These are phyloP conservation scores for Penicillium macrosclerotiorum DNA, from an alignment of 495 filamentous ascomycete species.

Conservation along the genomic window DNA sequence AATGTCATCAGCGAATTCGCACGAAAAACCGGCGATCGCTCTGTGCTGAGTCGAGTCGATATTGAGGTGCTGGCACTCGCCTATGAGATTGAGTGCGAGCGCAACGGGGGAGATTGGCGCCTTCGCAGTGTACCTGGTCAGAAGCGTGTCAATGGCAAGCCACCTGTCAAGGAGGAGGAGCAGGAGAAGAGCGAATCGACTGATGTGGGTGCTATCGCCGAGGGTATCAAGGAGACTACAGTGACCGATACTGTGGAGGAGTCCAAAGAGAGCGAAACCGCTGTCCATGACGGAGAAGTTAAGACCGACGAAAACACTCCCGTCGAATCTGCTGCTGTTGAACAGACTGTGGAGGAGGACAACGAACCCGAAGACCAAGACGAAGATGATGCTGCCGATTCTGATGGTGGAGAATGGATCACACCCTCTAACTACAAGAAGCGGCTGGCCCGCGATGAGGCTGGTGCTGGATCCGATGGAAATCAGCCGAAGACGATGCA, in stretches of 20 bases:
- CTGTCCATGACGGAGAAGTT: slow-evolving; percentile 8
- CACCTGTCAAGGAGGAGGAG: slow-evolving; percentile 47
- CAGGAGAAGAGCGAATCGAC: slow-evolving; percentile 26
- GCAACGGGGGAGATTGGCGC: slow-evolving; percentile 80
- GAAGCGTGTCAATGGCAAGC: slow-evolving; percentile 69
- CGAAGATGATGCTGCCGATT: slow-evolving; percentile 52
- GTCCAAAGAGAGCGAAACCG: slow-evolving; percentile 14
- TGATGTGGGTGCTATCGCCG: slow-evolving; percentile 31
- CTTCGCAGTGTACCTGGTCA: slow-evolving; percentile 74
- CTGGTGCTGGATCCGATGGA: slow-evolving; percentile 42
- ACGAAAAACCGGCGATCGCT: slow-evolving; percentile 82
- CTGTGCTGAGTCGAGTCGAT: slow-evolving; percentile 84
- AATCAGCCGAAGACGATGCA: slow-evolving; percentile 63
- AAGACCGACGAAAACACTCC: slow-evolving; percentile 4
- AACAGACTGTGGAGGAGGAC: no score
- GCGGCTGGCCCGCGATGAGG: slow-evolving; percentile 67
- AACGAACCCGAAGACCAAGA: slow-evolving; percentile 33
- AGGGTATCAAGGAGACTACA: slow-evolving; percentile 26
- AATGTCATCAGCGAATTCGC: slow-evolving; percentile 82
- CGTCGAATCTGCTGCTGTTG: no score
- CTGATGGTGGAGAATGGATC: slow-evolving; percentile 85
- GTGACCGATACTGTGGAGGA: slow-evolving; percentile 18
- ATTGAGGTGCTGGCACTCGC: slow-evolving; percentile 83
- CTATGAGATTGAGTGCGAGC: slow-evolving; percentile 86
- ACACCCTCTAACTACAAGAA: slow-evolving; percentile 89